Evolutionary conservation across 345 rosid genomes (phyloP).

Genomic region (Heritiera littoralis): DNA sequence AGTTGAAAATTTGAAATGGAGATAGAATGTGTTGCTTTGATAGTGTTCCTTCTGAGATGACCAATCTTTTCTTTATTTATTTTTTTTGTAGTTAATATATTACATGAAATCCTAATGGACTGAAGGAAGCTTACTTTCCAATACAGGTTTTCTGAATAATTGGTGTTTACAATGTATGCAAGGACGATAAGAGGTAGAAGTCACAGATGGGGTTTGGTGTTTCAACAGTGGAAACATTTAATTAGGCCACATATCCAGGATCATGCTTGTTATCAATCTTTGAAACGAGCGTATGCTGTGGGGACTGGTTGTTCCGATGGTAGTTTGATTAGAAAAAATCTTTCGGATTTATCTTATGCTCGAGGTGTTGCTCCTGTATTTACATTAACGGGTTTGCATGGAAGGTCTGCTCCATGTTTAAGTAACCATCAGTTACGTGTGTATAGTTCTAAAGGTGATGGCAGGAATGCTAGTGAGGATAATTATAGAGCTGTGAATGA

Average conservation of each 20-base stretch:
- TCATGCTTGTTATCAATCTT: constrained; percentile 36
- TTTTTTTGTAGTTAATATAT: constrained; percentile 3
- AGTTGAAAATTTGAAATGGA: not conserved
- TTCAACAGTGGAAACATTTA: constrained; percentile 48
- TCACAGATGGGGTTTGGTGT: constrained; percentile 61
- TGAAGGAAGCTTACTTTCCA: not conserved
- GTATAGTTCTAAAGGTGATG: constrained; percentile 85
- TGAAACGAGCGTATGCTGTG: constrained; percentile 27
- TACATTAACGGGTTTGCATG: constrained; percentile 22
- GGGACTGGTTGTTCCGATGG: constrained; percentile 29
- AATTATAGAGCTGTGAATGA: constrained; percentile 53
- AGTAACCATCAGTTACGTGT: constrained; percentile 47
- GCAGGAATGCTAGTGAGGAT: constrained; percentile 77
- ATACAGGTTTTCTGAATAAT: not conserved
- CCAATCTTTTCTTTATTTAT: not conserved
- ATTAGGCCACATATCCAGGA: constrained; percentile 40
- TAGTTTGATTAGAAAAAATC: constrained; percentile 40
- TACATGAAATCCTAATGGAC: not conserved
- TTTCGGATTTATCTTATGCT: constrained; percentile 34
- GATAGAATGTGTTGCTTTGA: not conserved
- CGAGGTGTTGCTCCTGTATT: constrained; percentile 29
- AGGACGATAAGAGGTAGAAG: constrained; percentile 56
- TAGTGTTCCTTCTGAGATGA: not conserved
- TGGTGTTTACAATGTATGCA: constrained; percentile 58
- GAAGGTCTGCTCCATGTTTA: constrained; percentile 28